Evolutionary conservation across 2,329 filamentous ascomycete genomes (phyloP).

Genomic region (Nemania sp.): DNA sequence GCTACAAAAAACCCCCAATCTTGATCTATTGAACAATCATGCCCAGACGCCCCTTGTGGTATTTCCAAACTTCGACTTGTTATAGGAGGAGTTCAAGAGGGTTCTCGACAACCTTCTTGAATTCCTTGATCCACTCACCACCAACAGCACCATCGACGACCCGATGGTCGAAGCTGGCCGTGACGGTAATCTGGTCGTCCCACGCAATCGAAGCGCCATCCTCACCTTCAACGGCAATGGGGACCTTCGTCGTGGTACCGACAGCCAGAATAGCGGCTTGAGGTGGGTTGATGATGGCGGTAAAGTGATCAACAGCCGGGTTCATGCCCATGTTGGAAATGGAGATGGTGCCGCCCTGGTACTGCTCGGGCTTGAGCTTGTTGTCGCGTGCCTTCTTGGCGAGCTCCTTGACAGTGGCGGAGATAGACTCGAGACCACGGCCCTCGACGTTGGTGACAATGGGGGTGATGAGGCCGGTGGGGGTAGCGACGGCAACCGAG

Average conservation of each 20-base stretch:
- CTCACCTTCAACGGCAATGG: constrained; percentile 85
- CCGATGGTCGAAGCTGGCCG: constrained; percentile 98
- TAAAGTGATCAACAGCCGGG: constrained; percentile 93
- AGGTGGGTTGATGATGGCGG: constrained; percentile 98
- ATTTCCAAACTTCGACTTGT: constrained; percentile 43
- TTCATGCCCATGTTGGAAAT: constrained; percentile 99
- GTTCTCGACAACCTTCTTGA: constrained; percentile 99
- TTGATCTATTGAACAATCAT: constrained; percentile 50
- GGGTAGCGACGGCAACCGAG: constrained; percentile 94
- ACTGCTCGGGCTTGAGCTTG: constrained; percentile 99
- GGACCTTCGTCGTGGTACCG: constrained; percentile 95
- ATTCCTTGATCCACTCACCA: constrained; percentile 94
- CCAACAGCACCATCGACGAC: constrained; percentile 96
- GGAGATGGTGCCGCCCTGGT: constrained; percentile 98
- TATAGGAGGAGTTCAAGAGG: constrained; percentile 94
- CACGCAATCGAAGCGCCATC: constrained; percentile 85
- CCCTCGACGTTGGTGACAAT: constrained; percentile 91
- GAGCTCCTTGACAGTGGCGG: constrained; percentile 90
- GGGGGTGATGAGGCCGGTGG: constrained; percentile 93
- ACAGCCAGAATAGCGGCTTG: constrained; percentile 96
- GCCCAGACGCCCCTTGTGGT: constrained; percentile 47
- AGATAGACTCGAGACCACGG: constrained; percentile 90
- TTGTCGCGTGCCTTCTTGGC: constrained; percentile 95
- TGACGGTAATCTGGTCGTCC: constrained; percentile 97
- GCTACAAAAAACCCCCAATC: constrained; percentile 48